Evolutionary conservation across 495 filamentous ascomycete genomes (phyloP), one percentile per base, ranked within the genome.

Genomic region (Clavariopsis aquatica): DNA sequence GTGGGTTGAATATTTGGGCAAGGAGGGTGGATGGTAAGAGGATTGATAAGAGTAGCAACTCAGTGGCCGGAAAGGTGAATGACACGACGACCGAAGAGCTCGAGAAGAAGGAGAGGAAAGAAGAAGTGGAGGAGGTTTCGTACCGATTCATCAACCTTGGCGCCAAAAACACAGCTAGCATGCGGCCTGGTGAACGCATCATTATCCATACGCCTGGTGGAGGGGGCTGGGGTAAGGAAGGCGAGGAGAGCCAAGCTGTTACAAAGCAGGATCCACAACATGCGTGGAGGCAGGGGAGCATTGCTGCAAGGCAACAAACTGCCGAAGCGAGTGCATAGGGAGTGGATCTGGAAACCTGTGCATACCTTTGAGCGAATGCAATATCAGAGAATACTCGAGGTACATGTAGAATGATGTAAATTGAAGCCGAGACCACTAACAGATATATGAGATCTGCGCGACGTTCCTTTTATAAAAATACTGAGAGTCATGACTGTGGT

Each of bases 111-210:
- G 28, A 56, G 2, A 71, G 71, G 47, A 70, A 70, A 49, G 66
- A 71, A 28, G 75, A 73, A 20, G 38, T n/a, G 8, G 38, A 43
- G 38, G 71, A 72, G 43, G 81, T 84, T 62, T 87, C 88, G 68
- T 85, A 88, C 70, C 78, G 90, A 45, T 78, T 77, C 28, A 89
- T 98, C 65, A 96, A 93, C 71, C 74, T 97, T 49, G 94, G 93
- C 0, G 92, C 87, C 9, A 98, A 98, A 82, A 97, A 97, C 73
- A 96, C 91, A 17, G 92, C 93, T 24, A 81, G 83, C 10, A 95
- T 97, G 85, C 80, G 87, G 68, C 79, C 85, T 0, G 93, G 94
- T 23, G 94, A 98, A 74, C 82, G 92, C 9, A 91, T 98, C 65
- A 88, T 98, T 60, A 81, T 89, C 24, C 77, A 75, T 52, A 90